Evolutionary conservation across 1,139 yeast species (phyloP).

Genomic region (Debaryomyces sp.): DNA sequence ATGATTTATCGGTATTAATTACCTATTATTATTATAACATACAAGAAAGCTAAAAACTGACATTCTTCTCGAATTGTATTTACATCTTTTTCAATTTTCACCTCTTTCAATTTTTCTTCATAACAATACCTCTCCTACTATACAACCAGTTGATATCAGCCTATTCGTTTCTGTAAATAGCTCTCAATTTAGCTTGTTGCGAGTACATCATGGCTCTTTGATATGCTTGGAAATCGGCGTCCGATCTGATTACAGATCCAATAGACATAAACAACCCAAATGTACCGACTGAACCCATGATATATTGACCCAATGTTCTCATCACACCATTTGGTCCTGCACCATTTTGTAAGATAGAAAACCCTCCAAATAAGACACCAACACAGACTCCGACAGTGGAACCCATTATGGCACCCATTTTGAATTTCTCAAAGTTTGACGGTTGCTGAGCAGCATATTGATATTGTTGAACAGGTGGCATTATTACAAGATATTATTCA

Average conservation of each 20-base stretch:
- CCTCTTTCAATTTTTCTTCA: background rate
- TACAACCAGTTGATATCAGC: background rate
- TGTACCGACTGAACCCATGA: constrained; percentile 95
- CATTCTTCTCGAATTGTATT: constrained; percentile 1
- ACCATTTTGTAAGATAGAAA: constrained; percentile 88
- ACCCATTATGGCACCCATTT: constrained; percentile 98
- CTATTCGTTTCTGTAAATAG: constrained; percentile 25
- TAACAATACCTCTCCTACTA: constrained; percentile 4
- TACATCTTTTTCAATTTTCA: constrained; percentile 2
- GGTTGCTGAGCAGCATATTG: constrained; percentile 78
- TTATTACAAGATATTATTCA: constrained; percentile 20
- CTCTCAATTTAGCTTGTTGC: constrained; percentile 41
- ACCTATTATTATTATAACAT: constrained; percentile 6
- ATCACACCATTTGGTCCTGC: constrained; percentile 98
- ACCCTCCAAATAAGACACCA: constrained; percentile 92
- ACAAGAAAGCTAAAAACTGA: constrained; percentile 1
- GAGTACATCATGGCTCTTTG: constrained; percentile 39
- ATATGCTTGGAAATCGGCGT: constrained; percentile 46
- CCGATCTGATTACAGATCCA: constrained; percentile 92
- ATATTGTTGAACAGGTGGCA: constrained; percentile 87
- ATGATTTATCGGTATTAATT: background rate
- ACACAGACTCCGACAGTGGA: constrained; percentile 94
- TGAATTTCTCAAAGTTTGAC: constrained; percentile 91
- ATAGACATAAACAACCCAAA: constrained; percentile 96
- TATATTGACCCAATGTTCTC: constrained; percentile 95